These are phyloP conservation scores for Crucihimalaya himalaica DNA, from an alignment of 345 rosid genomes.

Conservation along the genomic window DNA sequence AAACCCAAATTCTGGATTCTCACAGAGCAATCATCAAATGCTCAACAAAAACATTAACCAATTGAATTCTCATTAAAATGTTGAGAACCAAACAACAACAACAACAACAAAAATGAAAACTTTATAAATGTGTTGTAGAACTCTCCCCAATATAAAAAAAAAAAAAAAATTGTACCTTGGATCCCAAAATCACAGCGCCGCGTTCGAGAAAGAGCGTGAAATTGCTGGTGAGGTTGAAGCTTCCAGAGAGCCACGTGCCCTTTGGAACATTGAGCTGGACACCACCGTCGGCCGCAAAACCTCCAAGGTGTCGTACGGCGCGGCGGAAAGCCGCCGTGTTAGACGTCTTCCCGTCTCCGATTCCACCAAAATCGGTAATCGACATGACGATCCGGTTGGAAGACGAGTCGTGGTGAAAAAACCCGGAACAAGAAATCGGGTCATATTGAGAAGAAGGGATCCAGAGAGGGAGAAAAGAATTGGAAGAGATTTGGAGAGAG, in stretches of 20 bases:
- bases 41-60: not conserved
- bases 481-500: conserved; percentile 62
- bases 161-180: conserved; percentile 59
- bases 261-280: conserved; percentile 75
- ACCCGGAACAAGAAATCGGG: conserved; percentile 38
- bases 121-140: not conserved
- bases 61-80: not conserved
- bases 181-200: conserved; percentile 85
- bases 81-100: not conserved
- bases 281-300: conserved; percentile 56
- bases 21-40: conserved; percentile 4
- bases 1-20: not conserved
- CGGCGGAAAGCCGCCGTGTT: conserved; percentile 75
- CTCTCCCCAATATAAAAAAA: no score
- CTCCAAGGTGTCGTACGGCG: conserved; percentile 59
- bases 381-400: conserved; percentile 67
- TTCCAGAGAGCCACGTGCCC: conserved; percentile 90
- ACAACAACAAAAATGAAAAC: not conserved
- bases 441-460: conserved; percentile 27
- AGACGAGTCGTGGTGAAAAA: conserved; percentile 26
- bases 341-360: conserved; percentile 77
- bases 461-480: conserved; percentile 44
- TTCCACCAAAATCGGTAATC: conserved; percentile 80
- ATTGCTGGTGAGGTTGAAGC: conserved; percentile 90
- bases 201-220: conserved; percentile 83